A percentile compares a stretch with the other conserved stretches of the same genome.
Evolutionary conservation across 2,329 filamentous ascomycete genomes (phyloP).

Genomic region (Clonostachys sp.): DNA sequence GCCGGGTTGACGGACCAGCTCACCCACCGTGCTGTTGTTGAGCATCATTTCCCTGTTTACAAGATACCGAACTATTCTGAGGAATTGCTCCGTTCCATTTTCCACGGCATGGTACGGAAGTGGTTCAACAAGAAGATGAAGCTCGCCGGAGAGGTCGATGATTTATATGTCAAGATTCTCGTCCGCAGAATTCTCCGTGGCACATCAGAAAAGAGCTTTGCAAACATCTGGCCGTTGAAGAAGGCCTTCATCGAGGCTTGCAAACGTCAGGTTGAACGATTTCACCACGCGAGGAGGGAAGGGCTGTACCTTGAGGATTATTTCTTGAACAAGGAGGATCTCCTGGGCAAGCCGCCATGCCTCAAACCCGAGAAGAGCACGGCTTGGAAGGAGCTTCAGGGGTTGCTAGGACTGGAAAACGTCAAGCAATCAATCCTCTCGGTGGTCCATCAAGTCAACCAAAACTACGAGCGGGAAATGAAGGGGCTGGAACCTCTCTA

Average conservation of each 20-base stretch:
- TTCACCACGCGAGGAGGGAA: constrained; percentile 2
- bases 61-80: constrained; percentile 4
- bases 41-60: constrained; percentile 14
- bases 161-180: constrained; percentile 3
- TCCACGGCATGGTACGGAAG: constrained; percentile 2
- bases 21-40: constrained; percentile 6
- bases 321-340: constrained; percentile 46
- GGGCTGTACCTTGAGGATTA: constrained; percentile 36
- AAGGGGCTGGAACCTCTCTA: constrained; percentile 42
- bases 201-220: constrained; percentile 16
- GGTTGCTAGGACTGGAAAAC: constrained; percentile 43
- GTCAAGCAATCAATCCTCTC: constrained; percentile 48
- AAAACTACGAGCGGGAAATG: constrained; percentile 54
- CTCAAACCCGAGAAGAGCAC: constrained; percentile 34
- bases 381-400: constrained; percentile 47
- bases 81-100: constrained; percentile 2
- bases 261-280: constrained; percentile 2
- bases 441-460: constrained; percentile 43
- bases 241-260: constrained; percentile 3
- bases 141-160: constrained; percentile 1
- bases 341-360: constrained; percentile 52
- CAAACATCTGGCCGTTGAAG: constrained; percentile 4
- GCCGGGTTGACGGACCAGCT: constrained; percentile 6
- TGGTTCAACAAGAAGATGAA: constrained; percentile 5
- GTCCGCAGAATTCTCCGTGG: constrained; percentile 46